Base-by-base conservation (phyloP, 2,329 filamentous ascomycete genomes). In the Chrysoporthe puriensis region DNA sequence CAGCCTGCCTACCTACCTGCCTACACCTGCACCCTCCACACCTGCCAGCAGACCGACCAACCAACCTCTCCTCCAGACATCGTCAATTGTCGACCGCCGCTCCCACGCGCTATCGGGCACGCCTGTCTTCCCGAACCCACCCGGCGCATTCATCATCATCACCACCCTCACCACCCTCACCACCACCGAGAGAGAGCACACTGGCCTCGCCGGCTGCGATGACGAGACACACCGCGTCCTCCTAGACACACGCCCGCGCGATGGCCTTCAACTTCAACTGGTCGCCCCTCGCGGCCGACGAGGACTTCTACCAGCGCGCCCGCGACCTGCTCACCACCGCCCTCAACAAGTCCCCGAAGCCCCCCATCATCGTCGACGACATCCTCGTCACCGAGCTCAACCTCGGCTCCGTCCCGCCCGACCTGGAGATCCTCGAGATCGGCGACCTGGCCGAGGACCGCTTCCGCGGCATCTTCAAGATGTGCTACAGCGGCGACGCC, bases 211-310 rank as follows among this genome's bases (percentile, higher is more conserved):
- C 59, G 52, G 64, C 66, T 71, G 72, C 72, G 59, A 73, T 73
- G 72, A 64, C 56, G 62, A 66, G 59, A 46, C 67, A 72, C 80
- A 82, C 82, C 80, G 5, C 40, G 32, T 32, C 40, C 18, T 81
- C 26, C 26, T 26, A 26, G 80, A 85, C 82, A 26, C 81, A 69
- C 68, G 64, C 68, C 68, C 62, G 52, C 65, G 66, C 65, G 57
- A 99, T 99, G 96, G 96, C 96, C 74, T 99, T 99, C 91, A 98
- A 98, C 86, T 99, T 99, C 92, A 98, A 98, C 93, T 99, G 96
- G 96, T 97, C 94, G 87, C 96, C 96, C 77, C 87, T 99, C 73
- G 96, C 96, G 82, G 95, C 95, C 77, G 96, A 98, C 83, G 95
- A 93, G 76, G 88, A 90, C 74, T 96, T 96, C 80, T 95, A 95